Base-by-base conservation (phyloP, 108 stramenopile genomes). In the Poteriospumella lacustris region DNA sequence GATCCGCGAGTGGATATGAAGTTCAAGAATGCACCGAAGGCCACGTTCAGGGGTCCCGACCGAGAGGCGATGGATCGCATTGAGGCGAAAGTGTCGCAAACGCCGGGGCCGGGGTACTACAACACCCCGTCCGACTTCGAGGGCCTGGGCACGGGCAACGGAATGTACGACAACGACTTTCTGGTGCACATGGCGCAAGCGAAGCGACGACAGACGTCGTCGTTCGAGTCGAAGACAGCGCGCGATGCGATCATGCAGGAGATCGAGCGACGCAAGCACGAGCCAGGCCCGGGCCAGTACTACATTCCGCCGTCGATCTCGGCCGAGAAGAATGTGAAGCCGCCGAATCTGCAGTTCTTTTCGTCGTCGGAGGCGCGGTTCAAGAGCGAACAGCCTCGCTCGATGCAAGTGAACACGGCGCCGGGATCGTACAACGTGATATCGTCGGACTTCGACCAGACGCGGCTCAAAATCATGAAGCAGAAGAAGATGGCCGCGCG, bases 191-290 rank as follows among this genome's bases (percentile, higher is more conserved):
- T 64, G 31, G 12, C 5, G 5, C 9, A 3, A 31, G 60, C 60
- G 5, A 64, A 33, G 31, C 28, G 36, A 64, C 3, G 60, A 64
- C 60, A 64, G 36, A 12, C 5, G 9, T 19, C 60, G 5, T 26
- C 36, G 9, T 64, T 64, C 36, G 60, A 64, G 36, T 64, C 60
- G 5, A 64, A 64, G 36, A 64, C 60, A 64, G 60, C 60, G 28
- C 60, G 60, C 9, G 60, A 64, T 64, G 15, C 52, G 15, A 19
- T 56, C 24, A 56, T 56, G 19, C 15, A 56, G 24, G 47, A 52
- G 19, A 19, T 52, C 15, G 19, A 52, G 9, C 47, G 47, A 15
- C 9, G 19, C 15, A 52, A 52, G 19, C 15, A 52, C 19, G 15
- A 15, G 15, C 47, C 47, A 52, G 47, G 47, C 9, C 47, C 47